Percentiles rank a stretch among this genome's conserved stretches.
Evolutionary conservation across 2,329 filamentous ascomycete species (phyloP).

Genomic region (Stachybotrys elegans): DNA sequence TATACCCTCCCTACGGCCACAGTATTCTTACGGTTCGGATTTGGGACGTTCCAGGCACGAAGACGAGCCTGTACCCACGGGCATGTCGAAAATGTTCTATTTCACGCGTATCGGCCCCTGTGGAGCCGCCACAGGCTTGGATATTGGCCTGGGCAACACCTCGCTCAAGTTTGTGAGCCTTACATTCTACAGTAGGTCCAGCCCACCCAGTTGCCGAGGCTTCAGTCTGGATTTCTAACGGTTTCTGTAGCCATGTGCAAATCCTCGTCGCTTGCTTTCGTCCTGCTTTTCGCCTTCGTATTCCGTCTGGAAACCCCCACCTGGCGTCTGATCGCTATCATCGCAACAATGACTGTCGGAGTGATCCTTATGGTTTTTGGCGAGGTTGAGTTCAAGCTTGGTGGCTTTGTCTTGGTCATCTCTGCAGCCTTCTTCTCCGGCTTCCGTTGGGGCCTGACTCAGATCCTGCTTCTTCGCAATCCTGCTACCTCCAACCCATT

Average conservation of each 20-base stretch:
- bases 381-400: constrained; percentile 80
- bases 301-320: constrained; percentile 89
- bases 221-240: not conserved
- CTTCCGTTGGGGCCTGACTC: constrained; percentile 97
- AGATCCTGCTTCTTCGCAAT: constrained; percentile 89
- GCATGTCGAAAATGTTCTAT: constrained; percentile 90
- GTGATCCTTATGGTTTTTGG: constrained; percentile 98
- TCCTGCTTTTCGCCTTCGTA: constrained; percentile 89
- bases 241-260: constrained; percentile 79
- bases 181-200: constrained; percentile 79
- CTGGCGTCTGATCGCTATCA: constrained; percentile 79
- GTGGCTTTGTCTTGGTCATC: constrained; percentile 90
- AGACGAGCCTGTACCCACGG: constrained; percentile 47
- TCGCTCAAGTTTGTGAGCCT: constrained; percentile 93
- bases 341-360: constrained; percentile 84
- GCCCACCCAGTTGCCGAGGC: not conserved
- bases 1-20: constrained; percentile 76
- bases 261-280: constrained; percentile 91
- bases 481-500: constrained; percentile 95
- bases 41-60: constrained; percentile 46
- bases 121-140: constrained; percentile 85
- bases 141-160: constrained; percentile 94
- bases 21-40: constrained; percentile 41
- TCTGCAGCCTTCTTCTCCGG: constrained; percentile 91
- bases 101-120: constrained; percentile 87